These are phyloP conservation scores for Mayamaea pseudoterrestris DNA, from an alignment of 108 stramenopile genomes.

Conservation along the genomic window DNA sequence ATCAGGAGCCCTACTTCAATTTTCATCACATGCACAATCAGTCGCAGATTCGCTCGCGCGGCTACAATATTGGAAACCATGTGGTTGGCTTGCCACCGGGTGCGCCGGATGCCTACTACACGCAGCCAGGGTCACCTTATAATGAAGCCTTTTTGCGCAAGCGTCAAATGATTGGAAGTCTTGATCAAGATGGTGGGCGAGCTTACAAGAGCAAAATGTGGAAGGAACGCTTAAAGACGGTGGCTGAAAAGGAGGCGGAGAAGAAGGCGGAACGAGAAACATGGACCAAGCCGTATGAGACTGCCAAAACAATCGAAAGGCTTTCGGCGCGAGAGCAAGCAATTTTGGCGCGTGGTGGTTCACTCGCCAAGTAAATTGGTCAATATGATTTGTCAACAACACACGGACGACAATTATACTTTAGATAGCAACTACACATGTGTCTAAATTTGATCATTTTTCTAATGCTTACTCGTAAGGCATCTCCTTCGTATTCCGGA, in stretches of 20 bases:
- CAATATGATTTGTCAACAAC: background rate
- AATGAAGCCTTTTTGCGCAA: conserved; percentile 58
- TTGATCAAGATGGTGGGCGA: conserved; percentile 66
- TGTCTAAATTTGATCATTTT: too few relatives aligned
- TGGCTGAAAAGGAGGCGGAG: conserved; percentile 52
- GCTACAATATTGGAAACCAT: conserved; percentile 80
- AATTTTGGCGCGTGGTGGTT: conserved; percentile 42
- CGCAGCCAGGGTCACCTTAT: conserved; percentile 90
- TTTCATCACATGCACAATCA: conserved; percentile 80
- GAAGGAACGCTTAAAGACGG: conserved; percentile 71
- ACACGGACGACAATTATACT: too few relatives aligned
- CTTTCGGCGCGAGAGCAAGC: conserved; percentile 30
- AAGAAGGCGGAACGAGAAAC: conserved; percentile 16
- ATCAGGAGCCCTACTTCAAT: conserved; percentile 57
- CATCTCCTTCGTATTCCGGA: too few relatives aligned
- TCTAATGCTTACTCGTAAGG: too few relatives aligned
- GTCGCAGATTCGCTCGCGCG: conserved; percentile 72
- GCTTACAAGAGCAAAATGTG: conserved; percentile 81
- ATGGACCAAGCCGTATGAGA: conserved; percentile 8
- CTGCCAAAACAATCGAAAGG: conserved; percentile 4
- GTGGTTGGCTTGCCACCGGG: conserved; percentile 62
- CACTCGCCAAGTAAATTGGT: conserved; percentile 19
- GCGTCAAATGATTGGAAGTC: conserved; percentile 55
- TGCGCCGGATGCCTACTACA: conserved; percentile 79
- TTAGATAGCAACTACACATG: too few relatives aligned